Evolutionary conservation across 148 eudicot species (phyloP).

Genomic region (Silene uniflora): DNA sequence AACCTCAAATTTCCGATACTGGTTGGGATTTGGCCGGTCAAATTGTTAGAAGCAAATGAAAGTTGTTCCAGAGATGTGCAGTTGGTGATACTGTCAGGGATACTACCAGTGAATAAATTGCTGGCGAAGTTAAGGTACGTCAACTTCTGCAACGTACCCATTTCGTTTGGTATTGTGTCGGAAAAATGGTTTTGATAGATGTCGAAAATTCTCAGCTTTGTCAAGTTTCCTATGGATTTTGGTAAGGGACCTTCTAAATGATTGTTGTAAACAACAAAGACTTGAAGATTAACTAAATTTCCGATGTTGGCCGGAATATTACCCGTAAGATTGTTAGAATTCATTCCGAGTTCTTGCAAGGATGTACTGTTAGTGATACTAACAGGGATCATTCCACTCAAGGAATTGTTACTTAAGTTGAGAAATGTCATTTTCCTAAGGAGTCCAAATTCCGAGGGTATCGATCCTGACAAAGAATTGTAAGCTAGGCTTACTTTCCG

Average conservation of each 20-base stretch:
- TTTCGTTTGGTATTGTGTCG: neutral
- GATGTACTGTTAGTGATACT: neutral
- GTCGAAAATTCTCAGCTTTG: neutral
- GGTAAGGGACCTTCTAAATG: neutral
- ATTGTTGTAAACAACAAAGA: neutral
- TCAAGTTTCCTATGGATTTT: neutral
- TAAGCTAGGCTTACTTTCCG: neutral
- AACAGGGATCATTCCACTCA: neutral
- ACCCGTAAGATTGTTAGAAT: neutral
- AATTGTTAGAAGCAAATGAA: neutral
- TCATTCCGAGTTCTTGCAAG: neutral
- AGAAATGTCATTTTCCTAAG: neutral
- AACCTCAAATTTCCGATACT: neutral
- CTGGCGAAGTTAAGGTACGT: neutral
- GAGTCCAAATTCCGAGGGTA: neutral
- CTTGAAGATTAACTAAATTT: neutral
- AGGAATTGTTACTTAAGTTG: neutral
- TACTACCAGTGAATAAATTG: neutral
- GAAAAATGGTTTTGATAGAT: neutral
- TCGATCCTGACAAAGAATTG: neutral
- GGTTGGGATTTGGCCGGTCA: neutral
- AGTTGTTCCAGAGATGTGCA: neutral
- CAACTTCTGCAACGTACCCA: neutral
- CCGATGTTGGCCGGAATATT: neutral
- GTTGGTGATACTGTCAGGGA: neutral